Base-by-base conservation (phyloP, 208 protist species). In the Trypanosoma mega region DNA sequence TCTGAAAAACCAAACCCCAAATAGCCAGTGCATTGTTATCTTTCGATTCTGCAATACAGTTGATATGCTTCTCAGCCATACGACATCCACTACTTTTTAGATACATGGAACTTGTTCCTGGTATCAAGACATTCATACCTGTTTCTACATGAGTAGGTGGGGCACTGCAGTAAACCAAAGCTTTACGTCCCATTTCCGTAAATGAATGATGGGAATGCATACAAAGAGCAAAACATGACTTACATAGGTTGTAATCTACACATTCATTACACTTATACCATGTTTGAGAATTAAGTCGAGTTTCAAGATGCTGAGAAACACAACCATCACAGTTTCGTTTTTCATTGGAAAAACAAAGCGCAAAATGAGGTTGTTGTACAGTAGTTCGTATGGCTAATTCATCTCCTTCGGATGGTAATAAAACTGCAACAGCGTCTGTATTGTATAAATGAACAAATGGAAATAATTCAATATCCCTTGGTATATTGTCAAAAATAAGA, bases 221-320 rank as follows among this genome's bases (percentile, higher is more conserved):
- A 50, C 78, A 94, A 18, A 78, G 65, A 24, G 56, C 45, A 68
- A 93, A 96, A 72, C 90, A 96, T 34, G 56, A 72, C 43, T 69
- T 68, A 66, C 90, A 96, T 21, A 96, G 74, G 43, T 78, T 74
- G 70, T 94, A 96, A 74, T 96, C 85, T 12, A 74, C 83, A 55
- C 90, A 96, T 61, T 93, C 85, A 59, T 94, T 94, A 70, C 90
- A 96, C 72, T 90, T 90, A 80, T 86, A 96, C 82, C 87, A 91
- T n/a, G 52, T 57, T 14, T 68, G 62, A 2, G 68, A 58, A 36
- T 20, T 46, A 16, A 88, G 66, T 41, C 60, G 48, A 23, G 74
- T 69, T 51, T 92, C 85, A 16, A 68, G 30, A 53, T 90, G 72
- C 34, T 78, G 76, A 9, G 73, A 53, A 12, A 75, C 66, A 72